A percentile compares a stretch with the other conserved stretches of the same genome.
Conservation (phyloP, 441 rosid species). For the Aleurites moluccanus region DNA sequence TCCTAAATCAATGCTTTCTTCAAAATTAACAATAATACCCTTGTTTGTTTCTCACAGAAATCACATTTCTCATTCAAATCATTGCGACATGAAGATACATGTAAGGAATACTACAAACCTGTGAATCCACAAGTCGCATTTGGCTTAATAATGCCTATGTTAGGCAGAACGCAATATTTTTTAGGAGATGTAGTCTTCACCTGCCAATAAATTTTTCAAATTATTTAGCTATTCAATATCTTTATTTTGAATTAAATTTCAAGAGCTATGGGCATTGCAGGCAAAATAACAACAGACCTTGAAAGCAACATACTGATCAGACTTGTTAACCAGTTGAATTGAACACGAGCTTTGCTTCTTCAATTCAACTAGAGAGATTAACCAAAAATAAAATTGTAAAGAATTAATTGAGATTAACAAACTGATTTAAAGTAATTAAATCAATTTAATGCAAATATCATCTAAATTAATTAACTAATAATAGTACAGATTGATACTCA, state of each 20-base stretch:
- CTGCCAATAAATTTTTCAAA: constrained; percentile 26
- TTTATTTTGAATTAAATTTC: background rate
- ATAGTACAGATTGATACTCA: constrained; percentile 20
- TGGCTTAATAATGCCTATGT: constrained; percentile 46
- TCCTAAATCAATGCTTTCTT: background rate
- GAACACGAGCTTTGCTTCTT: constrained; percentile 51
- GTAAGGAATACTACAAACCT: constrained; percentile 26
- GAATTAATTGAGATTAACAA: background rate
- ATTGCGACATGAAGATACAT: background rate
- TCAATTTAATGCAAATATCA: background rate
- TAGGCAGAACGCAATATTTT: constrained; percentile 56
- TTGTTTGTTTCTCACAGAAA: background rate
- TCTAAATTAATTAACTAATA: background rate
- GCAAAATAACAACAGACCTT: constrained; percentile 37
- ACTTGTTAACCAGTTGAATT: constrained; percentile 39
- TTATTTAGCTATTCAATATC: too few species aligned
- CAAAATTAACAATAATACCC: background rate
- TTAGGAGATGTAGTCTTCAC: constrained; percentile 60
- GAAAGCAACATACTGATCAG: constrained; percentile 58
- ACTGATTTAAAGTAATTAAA: background rate
- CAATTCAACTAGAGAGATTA: constrained; percentile 39
- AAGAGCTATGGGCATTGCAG: background rate
- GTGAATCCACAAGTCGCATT: constrained; percentile 36
- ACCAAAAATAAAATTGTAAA: background rate
- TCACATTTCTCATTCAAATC: background rate